Base-by-base conservation (phyloP, 306 rosid genomes). In the Citrullus mucosospermus region DNA sequence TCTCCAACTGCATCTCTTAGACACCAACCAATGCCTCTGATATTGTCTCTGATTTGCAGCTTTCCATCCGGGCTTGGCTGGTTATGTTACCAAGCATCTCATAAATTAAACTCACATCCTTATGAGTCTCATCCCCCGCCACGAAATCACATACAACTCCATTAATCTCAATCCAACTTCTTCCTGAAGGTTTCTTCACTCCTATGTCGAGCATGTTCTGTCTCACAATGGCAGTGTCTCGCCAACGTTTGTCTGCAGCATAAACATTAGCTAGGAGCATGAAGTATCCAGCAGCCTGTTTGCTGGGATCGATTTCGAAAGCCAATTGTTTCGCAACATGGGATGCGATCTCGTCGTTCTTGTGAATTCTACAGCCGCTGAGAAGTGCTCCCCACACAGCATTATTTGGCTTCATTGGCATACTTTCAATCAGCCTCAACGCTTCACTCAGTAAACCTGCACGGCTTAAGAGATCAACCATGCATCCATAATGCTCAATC, bases 381-480 rank as follows among this genome's bases (percentile, higher is more conserved):
- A 93, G 91, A 79, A 91, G 89, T 55, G 96, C 93, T 78, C 96
- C 93, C 95, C 96, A 90, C 7, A 90, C 79, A 30, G 80, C 92
- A 39, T 86, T 87, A 59, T 90, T 90, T 59, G 93, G 95, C 84
- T 86, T 86, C 72, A 91, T 88, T 55, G 95, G 96, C 94, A 93
- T 91, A 9, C 84, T 81, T 77, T 87, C 85, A 76, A 89, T 84
- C 3, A 93, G 81, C 66, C 66, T 77, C 61, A 22, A 76, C 30
- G 96, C 98, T 87, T 93, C 96, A 32, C 86, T 85, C 66, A 91
- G 82, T 81, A 83, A 87, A 56, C 98, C 96, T 62, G 93, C 94
- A 8, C 98, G 93, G 81, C 98, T 89, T 79, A 93, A 80, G 77
- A 93, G 93, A 84, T 93, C 98, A 54, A 93, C 91, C 91, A 93